Base-by-base conservation (phyloP, 805 yeast species). In the Ogataea ramenticola region DNA sequence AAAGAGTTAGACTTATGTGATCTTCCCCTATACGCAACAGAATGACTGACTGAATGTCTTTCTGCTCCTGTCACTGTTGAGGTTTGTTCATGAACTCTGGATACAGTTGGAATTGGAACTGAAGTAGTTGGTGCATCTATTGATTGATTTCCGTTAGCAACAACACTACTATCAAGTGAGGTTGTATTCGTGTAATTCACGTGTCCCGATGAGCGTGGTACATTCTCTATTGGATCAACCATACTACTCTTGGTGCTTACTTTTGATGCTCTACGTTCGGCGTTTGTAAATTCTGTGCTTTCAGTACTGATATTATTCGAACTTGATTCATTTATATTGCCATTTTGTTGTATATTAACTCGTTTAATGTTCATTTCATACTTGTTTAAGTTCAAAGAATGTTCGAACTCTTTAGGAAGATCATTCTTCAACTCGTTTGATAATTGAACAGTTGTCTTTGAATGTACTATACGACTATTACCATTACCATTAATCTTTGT, bases 1-100 rank as follows among this genome's bases (percentile, higher is more conserved):
- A 59, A 53, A 7, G 63, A 57, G 4, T 53, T 43, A 1, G 54
- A 44, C 42, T 54, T 52, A 1, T 54, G 16, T 26, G 51, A 51
- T 35, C 54, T 44, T 38, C 51, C 54, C 26, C 49, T 52, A 16
- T 41, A 45, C 11, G 50, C 36, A 22, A 40, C 19, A 16, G 47
- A 36, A 39, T 41, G 49, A 12, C 11, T 24, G n/a, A 36, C 46
- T 26, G 43, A 50, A 52, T 48, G 44, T 42, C 55, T 49, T 12
- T 55, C 57, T 9, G 40, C 44, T 4, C 57, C 56, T 4, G 53
- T 43, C 24, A 49, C 45, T n/a, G 7, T 36, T 6, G 33, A 15
- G 36, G 20, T n/a, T n/a, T n/a, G n/a, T n/a, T n/a, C n/a, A 17
- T 4, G 20, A 16, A 11, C n/a, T 9, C n/a, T 7, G 10, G 37